phyloP scores from a whole-genome alignment of 257 asterid genomes.

The Plantago ovata region DNA sequence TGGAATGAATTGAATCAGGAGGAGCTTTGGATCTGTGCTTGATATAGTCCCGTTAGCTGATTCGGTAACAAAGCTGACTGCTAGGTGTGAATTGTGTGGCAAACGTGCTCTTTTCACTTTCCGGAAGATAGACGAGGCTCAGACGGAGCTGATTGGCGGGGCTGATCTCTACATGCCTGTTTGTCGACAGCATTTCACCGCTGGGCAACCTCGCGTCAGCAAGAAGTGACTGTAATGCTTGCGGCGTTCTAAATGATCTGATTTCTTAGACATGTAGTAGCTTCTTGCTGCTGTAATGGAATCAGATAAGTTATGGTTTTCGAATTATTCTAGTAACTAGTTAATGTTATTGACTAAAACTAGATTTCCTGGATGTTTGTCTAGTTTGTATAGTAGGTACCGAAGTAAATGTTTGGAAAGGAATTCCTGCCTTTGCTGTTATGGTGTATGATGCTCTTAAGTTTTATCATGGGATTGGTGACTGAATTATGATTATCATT shows the following conservation, averaged over 20 bases:
- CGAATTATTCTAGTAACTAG: too few relatives aligned
- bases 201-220: slow-evolving; percentile 20
- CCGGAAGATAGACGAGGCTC: slow-evolving; percentile 53
- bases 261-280: slow-evolving; percentile 13
- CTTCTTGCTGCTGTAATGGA: too few relatives aligned
- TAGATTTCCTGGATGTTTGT: too few relatives aligned
- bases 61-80: slow-evolving; percentile 64
- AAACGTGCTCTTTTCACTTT: slow-evolving; percentile 64
- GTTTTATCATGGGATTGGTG: too few relatives aligned
- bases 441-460: too few relatives aligned
- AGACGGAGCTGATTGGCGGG: slow-evolving; percentile 81
- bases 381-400: too few relatives aligned
- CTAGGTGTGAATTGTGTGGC: slow-evolving; percentile 76
- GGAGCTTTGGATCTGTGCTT: slow-evolving; percentile 70
- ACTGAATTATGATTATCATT: too few relatives aligned
- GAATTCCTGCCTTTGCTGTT: too few relatives aligned
- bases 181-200: slow-evolving; percentile 67
- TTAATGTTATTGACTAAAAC: too few relatives aligned
- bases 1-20: slow-evolving; percentile 22
- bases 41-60: slow-evolving; percentile 79
- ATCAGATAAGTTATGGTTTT: too few relatives aligned
- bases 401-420: too few relatives aligned
- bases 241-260: not conserved
- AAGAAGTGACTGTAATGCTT: slow-evolving; percentile 15
- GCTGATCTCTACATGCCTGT: slow-evolving; percentile 90